Evolutionary conservation across 495 filamentous ascomycete genomes (phyloP), one percentile per base, ranked within the genome.

Genomic region (Chaetomidium leptoderma): DNA sequence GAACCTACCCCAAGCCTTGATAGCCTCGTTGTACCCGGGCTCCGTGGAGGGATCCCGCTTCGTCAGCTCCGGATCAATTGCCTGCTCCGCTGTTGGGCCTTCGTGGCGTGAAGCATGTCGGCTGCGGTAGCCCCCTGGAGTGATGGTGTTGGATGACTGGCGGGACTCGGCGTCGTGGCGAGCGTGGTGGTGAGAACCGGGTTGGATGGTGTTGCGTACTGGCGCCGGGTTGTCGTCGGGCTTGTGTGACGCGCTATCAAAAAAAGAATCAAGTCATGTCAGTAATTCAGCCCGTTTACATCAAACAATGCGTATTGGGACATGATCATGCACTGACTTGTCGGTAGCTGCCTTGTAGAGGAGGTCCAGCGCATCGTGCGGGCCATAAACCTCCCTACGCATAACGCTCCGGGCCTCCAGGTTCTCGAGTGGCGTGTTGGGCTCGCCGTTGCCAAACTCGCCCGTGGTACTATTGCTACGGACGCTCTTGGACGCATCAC

Each of bases 1-100:
- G 64, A 95, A 86, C 61, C 89, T 81, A 10, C 87, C 86, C 93
- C 93, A 98, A 10, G 89, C 88, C 63, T 85, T 86, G 52, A 96
- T 68, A 6, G 90, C 90, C 58, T 89, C 84, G 33, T 75, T 69
- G 58, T 81, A 80, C n/a, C 79, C 79, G 8, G 72, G 75, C 32
- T 81, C 79, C 35, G 55, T 21, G 2, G 65, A 60, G 11, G 56
- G 58, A n/a, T 71, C 71, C 13, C 65, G 66, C 35, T 65, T 66
- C 16, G 53, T 65, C 19, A 74, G 61, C 53, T 71, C 71, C 21
- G 72, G 72, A 47, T 74, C 72, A 30, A 74, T 72, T 21, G 67
- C 51, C 40, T 69, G 67, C 10, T 70, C 66, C 7, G 60, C 44
- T 0, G 62, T 2, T 6, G 52, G 48, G n/a, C 51, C 63, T 17